Conservation (phyloP, 768 basidiomycete genomes). For the Ephemerocybe angulata region DNA sequence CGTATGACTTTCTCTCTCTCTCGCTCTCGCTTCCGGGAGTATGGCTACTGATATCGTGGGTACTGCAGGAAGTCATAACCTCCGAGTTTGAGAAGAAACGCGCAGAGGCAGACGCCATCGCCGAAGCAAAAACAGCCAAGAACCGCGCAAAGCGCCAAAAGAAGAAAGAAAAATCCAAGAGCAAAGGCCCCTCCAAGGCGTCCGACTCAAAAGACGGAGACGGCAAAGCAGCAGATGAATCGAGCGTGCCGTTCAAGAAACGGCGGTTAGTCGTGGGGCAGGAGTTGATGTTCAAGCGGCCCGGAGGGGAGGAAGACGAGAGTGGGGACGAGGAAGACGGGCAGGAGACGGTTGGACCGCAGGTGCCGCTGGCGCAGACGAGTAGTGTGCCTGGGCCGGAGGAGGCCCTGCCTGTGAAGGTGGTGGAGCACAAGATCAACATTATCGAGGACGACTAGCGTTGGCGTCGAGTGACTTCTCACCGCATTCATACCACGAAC, state of each 20-base stretch:
- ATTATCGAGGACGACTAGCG: constrained; percentile 30
- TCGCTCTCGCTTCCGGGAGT: neutral
- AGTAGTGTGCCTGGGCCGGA: constrained; percentile 2
- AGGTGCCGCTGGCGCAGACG: constrained; percentile 3
- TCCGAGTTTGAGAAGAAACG: constrained; percentile 75
- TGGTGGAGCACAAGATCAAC: constrained; percentile 25
- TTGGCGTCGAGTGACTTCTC: neutral
- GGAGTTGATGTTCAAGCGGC: constrained; percentile 53
- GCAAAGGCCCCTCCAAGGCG: constrained; percentile 27
- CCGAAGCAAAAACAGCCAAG: constrained; percentile 90
- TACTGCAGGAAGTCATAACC: constrained; percentile 61
- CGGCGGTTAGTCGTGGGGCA: constrained; percentile 76
- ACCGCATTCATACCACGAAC: neutral
- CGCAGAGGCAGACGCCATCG: constrained; percentile 61
- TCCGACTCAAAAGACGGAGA: constrained; percentile 19
- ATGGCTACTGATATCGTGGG: neutral
- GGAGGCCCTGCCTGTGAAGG: constrained; percentile 5
- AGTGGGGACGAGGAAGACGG: constrained; percentile 28
- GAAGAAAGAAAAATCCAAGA: constrained; percentile 74
- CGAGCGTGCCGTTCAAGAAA: constrained; percentile 64
- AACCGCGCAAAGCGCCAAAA: constrained; percentile 93
- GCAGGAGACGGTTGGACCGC: neutral
- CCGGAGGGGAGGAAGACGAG: constrained; percentile 40
- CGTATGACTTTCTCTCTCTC: constrained; percentile 18
- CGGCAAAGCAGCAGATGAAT: constrained; percentile 22